phyloP scores from a whole-genome alignment of 1,284 basidiomycete species.

The Melanopsichium pennsylvanicum region DNA sequence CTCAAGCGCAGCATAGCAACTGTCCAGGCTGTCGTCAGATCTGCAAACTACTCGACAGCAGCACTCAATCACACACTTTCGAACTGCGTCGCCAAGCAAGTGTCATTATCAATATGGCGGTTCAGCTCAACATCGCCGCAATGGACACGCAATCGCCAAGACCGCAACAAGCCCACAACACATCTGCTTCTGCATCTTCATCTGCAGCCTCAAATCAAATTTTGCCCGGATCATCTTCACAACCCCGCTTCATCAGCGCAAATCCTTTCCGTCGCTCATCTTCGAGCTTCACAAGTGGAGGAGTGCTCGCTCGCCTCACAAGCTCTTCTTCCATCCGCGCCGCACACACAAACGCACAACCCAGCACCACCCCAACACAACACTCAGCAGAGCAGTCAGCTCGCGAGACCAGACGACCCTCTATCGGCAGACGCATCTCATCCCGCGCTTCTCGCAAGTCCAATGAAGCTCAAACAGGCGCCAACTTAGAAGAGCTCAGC shows the following conservation, averaged over 20 bases:
- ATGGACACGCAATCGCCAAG: slow-evolving; percentile 26
- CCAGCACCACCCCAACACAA: not conserved
- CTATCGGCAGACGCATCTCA: slow-evolving; percentile 24
- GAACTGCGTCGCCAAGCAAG: no score
- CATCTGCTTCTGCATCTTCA: no score
- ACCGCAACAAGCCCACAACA: not conserved
- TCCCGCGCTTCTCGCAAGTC: slow-evolving; percentile 27
- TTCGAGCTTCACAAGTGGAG: slow-evolving; percentile 8
- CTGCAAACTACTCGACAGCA: no score
- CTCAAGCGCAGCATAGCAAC: no score
- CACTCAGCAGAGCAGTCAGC: no score
- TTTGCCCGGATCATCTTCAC: slow-evolving; percentile 4
- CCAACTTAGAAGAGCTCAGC: slow-evolving; percentile 43
- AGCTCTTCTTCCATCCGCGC: slow-evolving; percentile 15
- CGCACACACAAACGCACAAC: not conserved
- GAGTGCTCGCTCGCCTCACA: slow-evolving; percentile 19
- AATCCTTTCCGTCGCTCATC: slow-evolving; percentile 29
- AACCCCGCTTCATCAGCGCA: slow-evolving; percentile 13
- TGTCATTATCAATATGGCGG: slow-evolving; percentile 10
- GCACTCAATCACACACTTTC: no score
- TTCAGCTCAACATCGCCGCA: not conserved
- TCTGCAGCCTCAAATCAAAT: no score
- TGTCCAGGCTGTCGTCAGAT: no score
- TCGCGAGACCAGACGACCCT: slow-evolving; percentile 13
- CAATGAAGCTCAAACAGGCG: slow-evolving; percentile 5